phyloP scores from a whole-genome alignment of 1,284 basidiomycete genomes.

The Ustilago nuda region DNA sequence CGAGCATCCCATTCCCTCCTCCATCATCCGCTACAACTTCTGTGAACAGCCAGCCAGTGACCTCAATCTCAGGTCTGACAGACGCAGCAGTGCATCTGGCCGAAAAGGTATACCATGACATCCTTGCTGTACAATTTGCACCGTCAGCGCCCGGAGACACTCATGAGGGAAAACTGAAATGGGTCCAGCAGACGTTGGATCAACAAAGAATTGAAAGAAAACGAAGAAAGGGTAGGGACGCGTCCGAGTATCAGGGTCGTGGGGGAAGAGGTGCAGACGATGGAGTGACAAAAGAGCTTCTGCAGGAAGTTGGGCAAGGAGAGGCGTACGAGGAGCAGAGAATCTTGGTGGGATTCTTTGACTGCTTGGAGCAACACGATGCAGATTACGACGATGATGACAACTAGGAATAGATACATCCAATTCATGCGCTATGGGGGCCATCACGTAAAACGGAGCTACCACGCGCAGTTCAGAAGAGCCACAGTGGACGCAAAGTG shows the following conservation, averaged over 20 bases:
- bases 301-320: neutral
- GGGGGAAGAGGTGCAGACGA: slow-evolving; percentile 50
- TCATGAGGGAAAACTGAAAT: slow-evolving; percentile 70
- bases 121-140: slow-evolving; percentile 60
- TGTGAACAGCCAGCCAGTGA: slow-evolving; percentile 5
- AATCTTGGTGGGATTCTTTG: slow-evolving; percentile 32
- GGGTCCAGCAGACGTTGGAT: slow-evolving; percentile 74
- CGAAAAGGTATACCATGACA: slow-evolving; percentile 61
- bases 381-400: slow-evolving; percentile 5
- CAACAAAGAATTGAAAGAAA: slow-evolving; percentile 73
- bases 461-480: neutral
- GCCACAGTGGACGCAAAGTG: neutral
- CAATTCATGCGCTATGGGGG: neutral
- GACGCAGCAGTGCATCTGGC: slow-evolving; percentile 32
- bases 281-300: slow-evolving; percentile 21
- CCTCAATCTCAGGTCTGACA: slow-evolving; percentile 33
- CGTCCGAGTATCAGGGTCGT: slow-evolving; percentile 55
- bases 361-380: neutral
- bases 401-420: neutral
- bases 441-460: neutral
- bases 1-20: slow-evolving; percentile 34
- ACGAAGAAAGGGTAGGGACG: slow-evolving; percentile 34
- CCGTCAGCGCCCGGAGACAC: neutral
- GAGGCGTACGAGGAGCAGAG: neutral
- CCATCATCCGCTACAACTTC: neutral